These are phyloP conservation scores for Rhizopogon hawkerae DNA, from an alignment of 1,284 basidiomycete genomes.

Conservation along the genomic window DNA sequence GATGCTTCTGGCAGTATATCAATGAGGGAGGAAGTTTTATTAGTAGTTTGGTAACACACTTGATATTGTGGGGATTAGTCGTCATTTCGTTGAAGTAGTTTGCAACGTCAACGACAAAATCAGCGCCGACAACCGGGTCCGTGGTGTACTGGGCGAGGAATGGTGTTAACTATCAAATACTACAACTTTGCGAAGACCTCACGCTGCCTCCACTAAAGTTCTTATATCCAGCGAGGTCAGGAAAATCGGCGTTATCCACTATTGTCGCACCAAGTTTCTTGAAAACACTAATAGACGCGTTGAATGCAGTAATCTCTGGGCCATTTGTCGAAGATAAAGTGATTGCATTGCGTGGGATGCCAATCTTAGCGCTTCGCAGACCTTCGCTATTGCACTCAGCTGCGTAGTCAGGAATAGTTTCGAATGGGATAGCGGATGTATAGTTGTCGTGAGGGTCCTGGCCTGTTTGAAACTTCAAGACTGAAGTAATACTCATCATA, in stretches of 20 bases:
- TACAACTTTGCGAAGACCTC: not conserved
- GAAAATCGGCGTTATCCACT: slow-evolving; percentile 32
- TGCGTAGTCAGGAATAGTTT: slow-evolving; percentile 30
- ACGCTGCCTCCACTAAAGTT: slow-evolving; percentile 17
- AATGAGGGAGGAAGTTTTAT: not conserved
- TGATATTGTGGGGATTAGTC: not conserved
- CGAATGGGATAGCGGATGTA: slow-evolving; percentile 28
- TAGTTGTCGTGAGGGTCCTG: slow-evolving; percentile 36
- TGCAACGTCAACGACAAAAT: not conserved
- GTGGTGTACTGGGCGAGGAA: slow-evolving; percentile 31
- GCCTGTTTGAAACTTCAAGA: not conserved
- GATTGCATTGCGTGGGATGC: slow-evolving; percentile 25
- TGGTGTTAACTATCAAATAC: slow-evolving; percentile 14
- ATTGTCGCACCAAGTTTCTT: slow-evolving; percentile 28
- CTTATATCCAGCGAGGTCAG: slow-evolving; percentile 25
- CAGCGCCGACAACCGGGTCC: slow-evolving; percentile 15
- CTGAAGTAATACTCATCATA: slow-evolving; percentile 33
- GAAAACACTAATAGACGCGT: slow-evolving; percentile 28
- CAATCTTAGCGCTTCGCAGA: slow-evolving; percentile 29
- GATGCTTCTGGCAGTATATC: not conserved
- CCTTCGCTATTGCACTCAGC: slow-evolving; percentile 25
- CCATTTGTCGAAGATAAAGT: slow-evolving; percentile 1
- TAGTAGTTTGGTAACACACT: not conserved
- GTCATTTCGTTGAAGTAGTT: slow-evolving; percentile 27
- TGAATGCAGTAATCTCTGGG: slow-evolving; percentile 20